Evolutionary conservation across 176 grass and related monocot species (phyloP).

Genomic region (Paspalum notatum): DNA sequence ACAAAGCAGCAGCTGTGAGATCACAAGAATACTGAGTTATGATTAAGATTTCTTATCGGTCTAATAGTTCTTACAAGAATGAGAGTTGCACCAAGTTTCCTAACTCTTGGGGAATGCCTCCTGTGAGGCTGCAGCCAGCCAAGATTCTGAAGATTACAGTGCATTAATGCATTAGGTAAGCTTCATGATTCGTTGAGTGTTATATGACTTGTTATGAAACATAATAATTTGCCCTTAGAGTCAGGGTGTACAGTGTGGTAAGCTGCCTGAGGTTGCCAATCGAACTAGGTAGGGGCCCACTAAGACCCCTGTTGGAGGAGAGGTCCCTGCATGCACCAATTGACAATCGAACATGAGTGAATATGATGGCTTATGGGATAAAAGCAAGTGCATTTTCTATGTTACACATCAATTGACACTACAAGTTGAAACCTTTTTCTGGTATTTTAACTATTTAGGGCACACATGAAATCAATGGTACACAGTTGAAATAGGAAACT

Average conservation of each 20-base stretch:
- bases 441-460: conserved; percentile 17
- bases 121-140: conserved; percentile 46
- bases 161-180: conserved; percentile 22
- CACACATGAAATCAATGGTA: conserved; percentile 10
- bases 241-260: conserved; percentile 45
- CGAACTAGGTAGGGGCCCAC: conserved; percentile 44
- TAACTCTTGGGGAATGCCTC: conserved; percentile 51
- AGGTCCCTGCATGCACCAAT: conserved; percentile 51
- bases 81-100: conserved; percentile 50
- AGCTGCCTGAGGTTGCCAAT: conserved; percentile 46
- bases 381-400: conserved; percentile 22
- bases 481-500: neutral
- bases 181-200: neutral
- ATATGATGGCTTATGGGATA: conserved; percentile 9
- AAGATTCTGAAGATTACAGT: conserved; percentile 49
- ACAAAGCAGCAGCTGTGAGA: conserved; percentile 16
- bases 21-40: conserved; percentile 6
- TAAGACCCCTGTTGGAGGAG: conserved; percentile 50
- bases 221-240: conserved; percentile 9
- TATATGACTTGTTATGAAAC: neutral
- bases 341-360: conserved; percentile 37
- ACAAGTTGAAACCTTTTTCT: neutral
- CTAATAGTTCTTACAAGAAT: conserved; percentile 53
- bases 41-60: neutral
- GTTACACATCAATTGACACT: neutral